These are phyloP conservation scores for Chalciporus piperatus DNA, from an alignment of 768 basidiomycete genomes.

Conservation along the genomic window DNA sequence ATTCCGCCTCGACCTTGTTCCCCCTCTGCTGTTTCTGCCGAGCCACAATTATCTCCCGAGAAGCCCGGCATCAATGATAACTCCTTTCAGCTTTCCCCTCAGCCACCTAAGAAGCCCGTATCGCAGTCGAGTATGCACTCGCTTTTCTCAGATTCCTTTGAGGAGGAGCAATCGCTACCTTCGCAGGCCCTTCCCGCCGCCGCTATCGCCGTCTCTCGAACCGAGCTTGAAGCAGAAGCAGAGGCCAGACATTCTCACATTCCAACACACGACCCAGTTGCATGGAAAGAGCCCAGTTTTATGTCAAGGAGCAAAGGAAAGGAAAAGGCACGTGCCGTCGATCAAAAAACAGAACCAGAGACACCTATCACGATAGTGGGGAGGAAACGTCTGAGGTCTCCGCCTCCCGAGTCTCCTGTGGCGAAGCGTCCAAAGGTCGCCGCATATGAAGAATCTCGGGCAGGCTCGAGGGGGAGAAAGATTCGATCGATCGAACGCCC, in stretches of 20 bases:
- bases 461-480: neutral
- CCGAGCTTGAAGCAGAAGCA: neutral
- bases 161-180: neutral
- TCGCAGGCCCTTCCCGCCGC: neutral
- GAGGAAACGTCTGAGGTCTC: slow-evolving; percentile 16
- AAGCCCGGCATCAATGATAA: neutral
- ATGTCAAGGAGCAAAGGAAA: slow-evolving; percentile 22
- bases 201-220: neutral
- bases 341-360: neutral
- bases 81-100: neutral
- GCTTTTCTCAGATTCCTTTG: slow-evolving; percentile 23
- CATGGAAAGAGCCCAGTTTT: slow-evolving; percentile 35
- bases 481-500: neutral
- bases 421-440: slow-evolving; percentile 14
- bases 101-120: neutral
- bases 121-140: slow-evolving; percentile 21
- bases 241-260: neutral
- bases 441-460: neutral
- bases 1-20: neutral
- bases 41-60: neutral
- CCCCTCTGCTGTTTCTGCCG: neutral
- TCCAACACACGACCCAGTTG: slow-evolving; percentile 23
- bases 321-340: slow-evolving; percentile 11
- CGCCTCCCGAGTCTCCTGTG: slow-evolving; percentile 5
- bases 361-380: neutral